Evolutionary conservation across 768 basidiomycete genomes (phyloP).

Genomic region (Lentinula raphanica): DNA sequence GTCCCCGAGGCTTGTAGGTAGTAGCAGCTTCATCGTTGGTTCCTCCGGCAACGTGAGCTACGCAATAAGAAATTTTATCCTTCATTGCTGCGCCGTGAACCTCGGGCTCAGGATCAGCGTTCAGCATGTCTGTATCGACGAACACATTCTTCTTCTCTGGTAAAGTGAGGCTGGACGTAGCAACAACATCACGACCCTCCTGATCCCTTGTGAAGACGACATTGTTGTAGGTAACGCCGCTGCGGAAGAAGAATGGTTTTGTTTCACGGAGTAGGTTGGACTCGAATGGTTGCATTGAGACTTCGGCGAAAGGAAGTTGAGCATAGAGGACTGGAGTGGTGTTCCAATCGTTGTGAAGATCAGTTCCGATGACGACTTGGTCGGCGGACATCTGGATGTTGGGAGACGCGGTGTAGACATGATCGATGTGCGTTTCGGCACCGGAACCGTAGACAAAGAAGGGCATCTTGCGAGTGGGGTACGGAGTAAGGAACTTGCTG

Average conservation of each 20-base stretch:
- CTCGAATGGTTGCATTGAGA: not conserved
- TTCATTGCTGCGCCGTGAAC: not conserved
- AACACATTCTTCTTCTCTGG: not conserved
- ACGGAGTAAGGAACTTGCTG: constrained; percentile 19
- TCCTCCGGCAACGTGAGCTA: not conserved
- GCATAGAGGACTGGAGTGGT: not conserved
- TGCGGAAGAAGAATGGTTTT: not conserved
- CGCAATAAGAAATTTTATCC: not conserved
- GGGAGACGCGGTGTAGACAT: constrained; percentile 22
- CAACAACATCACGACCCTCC: not conserved
- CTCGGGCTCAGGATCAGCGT: not conserved
- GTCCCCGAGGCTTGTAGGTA: not conserved
- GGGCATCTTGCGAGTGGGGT: constrained; percentile 26
- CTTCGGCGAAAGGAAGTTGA: not conserved
- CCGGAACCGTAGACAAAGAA: constrained; percentile 36
- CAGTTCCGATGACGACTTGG: constrained; percentile 11
- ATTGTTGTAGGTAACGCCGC: not conserved
- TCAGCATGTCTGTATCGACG: not conserved
- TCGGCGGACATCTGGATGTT: constrained; percentile 23
- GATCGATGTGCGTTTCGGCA: constrained; percentile 28
- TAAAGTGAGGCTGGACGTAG: not conserved
- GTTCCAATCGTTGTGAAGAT: not conserved
- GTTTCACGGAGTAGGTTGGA: not conserved
- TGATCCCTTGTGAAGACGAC: not conserved
- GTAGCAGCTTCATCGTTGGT: not conserved